Evolutionary conservation across 768 basidiomycete genomes (phyloP), one percentile per base, ranked within the genome.

Genomic region (Pulveroboletus sp.): DNA sequence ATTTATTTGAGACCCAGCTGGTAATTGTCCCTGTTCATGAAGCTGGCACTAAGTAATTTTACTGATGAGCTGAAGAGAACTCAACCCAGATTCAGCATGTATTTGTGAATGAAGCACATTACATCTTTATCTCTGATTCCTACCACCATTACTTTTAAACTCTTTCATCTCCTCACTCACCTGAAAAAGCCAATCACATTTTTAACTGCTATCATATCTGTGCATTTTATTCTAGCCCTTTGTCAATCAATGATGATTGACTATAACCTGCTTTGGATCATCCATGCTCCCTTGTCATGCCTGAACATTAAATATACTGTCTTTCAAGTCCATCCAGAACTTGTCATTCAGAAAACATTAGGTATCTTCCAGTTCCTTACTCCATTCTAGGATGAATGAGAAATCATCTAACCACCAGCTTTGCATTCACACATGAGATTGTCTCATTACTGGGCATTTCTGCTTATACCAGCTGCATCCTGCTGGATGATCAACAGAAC

Each of bases 121-220:
- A 55, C 3, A 2, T 57, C 12, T 8, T 55, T 10, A 35, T 13
- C 9, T 57, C 45, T 0, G 56, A 39, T 1, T 30, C 46, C 1
- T 57, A 57, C n/a, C 11, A 36, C 0, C 4, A 22, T 1, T 58
- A 56, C 17, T 58, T 58, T n/a, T 43, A 58, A 50, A 11, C n/a
- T 58, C 0, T 54, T 58, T 7, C 51, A 58, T 6, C n/a, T 3
- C 0, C 45, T 58, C 0, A 58, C 51, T 2, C n/a, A 13, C 2
- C 6, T 58, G 0, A 35, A 30, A 8, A 58, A 58, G 20, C 56
- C 51, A 2, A 47, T 50, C 4, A 58, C 56, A 0, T 48, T 58
- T 7, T 42, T 58, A 0, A 49, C 56, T 0, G 46, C 56, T 0
- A 58, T 49, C 0, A 58, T 58, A 4, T n/a, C 56, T 3, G 5